Base-by-base conservation (phyloP, 192 early-diverging fungal genomes). In the Pilaira anomala region DNA sequence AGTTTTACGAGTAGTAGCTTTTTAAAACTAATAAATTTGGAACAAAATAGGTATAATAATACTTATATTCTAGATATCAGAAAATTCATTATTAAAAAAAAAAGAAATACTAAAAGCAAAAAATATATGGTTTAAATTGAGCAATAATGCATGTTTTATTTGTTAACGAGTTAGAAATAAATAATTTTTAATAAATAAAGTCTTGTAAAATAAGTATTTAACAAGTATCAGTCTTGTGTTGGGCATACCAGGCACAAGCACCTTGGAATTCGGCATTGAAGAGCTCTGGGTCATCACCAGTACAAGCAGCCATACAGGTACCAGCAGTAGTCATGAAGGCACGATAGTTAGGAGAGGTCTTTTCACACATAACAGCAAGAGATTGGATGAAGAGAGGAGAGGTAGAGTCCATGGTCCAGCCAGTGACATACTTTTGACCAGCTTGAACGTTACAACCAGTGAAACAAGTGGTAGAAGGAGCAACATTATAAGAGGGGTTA, bases 301-400 rank as follows among this genome's bases (percentile, higher is more conserved):
- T 45, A 60, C 72, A 74, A 11, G 41, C 19, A 1, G 26, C n/a
- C 29, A 62, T 58, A 52, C 72, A 74, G 16, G 62, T 60, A 19
- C 72, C 68, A 52, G 63, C 62, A 3, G 51, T 16, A 26, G 53
- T 50, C 63, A 70, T 69, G 51, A 54, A 74, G 6, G 30, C 18
- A 1, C 30, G 49, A 53, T 74, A 74, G 3, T 48, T 50, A 40
- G 68, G 68, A 42, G 68, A 56, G 13, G 22, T 24, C 14, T 63
- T 50, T 3, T 69, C 52, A 30, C 69, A 65, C 30, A 57, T 63
- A 28, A 60, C 41, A 4, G 21, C 41, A 19, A 74, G 41, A n/a
- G 68, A 74, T 3, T 28, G 28, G 12, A 74, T 39, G 58, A 70
- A 69, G 51, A 70, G 26, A 44, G 72, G 50, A 29, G 50, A 70